Evolutionary conservation across 2,329 filamentous ascomycete species (phyloP).

Genomic region (Neofusicoccum umdonicola): DNA sequence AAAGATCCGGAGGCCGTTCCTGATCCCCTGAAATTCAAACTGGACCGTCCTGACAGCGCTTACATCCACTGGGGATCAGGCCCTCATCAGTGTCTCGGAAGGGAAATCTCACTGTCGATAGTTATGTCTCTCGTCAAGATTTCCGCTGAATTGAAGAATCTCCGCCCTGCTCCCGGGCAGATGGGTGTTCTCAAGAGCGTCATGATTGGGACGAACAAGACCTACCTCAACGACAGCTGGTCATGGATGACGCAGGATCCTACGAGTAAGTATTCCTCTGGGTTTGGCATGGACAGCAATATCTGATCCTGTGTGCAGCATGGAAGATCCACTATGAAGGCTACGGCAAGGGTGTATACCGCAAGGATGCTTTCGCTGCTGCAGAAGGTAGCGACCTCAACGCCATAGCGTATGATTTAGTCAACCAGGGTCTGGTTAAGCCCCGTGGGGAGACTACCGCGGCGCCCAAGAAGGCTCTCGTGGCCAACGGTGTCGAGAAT

Average conservation of each 20-base stretch:
- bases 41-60: conserved; percentile 39
- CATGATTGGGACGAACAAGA: conserved; percentile 34
- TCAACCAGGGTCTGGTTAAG: background rate
- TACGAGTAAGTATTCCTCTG: conserved; percentile 40
- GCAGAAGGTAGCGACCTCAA: background rate
- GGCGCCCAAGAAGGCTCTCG: background rate
- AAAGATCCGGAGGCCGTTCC: conserved; percentile 40
- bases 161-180: conserved; percentile 46
- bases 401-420: background rate
- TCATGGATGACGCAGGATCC: conserved; percentile 46
- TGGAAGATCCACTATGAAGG: conserved; percentile 18
- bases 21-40: conserved; percentile 43
- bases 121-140: conserved; percentile 44
- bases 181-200: conserved; percentile 50
- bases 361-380: background rate
- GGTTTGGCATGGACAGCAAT: no score
- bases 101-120: conserved; percentile 42
- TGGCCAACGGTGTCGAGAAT: background rate
- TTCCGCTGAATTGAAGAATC: conserved; percentile 43
- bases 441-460: background rate
- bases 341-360: conserved; percentile 12
- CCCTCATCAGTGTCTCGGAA: conserved; percentile 48
- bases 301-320: background rate
- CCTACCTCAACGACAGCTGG: conserved; percentile 51
- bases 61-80: conserved; percentile 49